Evolutionary conservation across 2,329 filamentous ascomycete genomes (phyloP).

Genomic region (Massarina eburnea): DNA sequence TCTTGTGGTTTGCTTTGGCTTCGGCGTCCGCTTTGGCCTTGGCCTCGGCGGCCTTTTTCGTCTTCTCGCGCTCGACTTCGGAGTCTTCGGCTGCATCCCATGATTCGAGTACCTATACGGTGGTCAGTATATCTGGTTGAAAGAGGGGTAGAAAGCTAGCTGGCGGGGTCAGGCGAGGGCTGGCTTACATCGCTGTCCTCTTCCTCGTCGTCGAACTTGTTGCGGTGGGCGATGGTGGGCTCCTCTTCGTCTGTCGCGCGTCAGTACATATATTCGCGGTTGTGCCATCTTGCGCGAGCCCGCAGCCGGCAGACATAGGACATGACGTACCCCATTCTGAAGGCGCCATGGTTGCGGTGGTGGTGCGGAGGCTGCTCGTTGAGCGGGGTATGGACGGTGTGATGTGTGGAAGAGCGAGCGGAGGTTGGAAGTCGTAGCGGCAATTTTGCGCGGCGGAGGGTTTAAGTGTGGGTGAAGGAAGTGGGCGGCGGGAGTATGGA

Average conservation of each 20-base stretch:
- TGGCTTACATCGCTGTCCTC: slow-evolving; percentile 73
- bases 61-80: slow-evolving; percentile 94
- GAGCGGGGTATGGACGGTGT: background rate
- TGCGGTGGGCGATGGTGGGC: slow-evolving; percentile 51
- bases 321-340: slow-evolving; percentile 47
- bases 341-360: slow-evolving; percentile 39
- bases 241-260: slow-evolving; percentile 55
- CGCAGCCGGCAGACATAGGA: slow-evolving; percentile 22
- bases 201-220: slow-evolving; percentile 93
- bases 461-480: slow-evolving; percentile 11
- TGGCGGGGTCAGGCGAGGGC: slow-evolving; percentile 14
- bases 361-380: slow-evolving; percentile 9
- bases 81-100: slow-evolving; percentile 98
- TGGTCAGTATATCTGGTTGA: slow-evolving; percentile 22
- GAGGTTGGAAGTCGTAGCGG: slow-evolving; percentile 3
- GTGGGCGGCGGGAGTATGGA: slow-evolving; percentile 7
- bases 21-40: slow-evolving; percentile 89
- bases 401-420: slow-evolving; percentile 1
- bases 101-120: slow-evolving; percentile 77
- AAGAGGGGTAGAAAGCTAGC: slow-evolving; percentile 18
- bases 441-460: slow-evolving; percentile 8
- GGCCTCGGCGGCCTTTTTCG: slow-evolving; percentile 78
- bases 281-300: slow-evolving; percentile 6
- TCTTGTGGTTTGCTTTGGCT: slow-evolving; percentile 87
- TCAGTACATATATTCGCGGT: slow-evolving; percentile 17